These are phyloP conservation scores for Mucor indicus DNA, from an alignment of 371 early-diverging fungal species.

Conservation along the genomic window DNA sequence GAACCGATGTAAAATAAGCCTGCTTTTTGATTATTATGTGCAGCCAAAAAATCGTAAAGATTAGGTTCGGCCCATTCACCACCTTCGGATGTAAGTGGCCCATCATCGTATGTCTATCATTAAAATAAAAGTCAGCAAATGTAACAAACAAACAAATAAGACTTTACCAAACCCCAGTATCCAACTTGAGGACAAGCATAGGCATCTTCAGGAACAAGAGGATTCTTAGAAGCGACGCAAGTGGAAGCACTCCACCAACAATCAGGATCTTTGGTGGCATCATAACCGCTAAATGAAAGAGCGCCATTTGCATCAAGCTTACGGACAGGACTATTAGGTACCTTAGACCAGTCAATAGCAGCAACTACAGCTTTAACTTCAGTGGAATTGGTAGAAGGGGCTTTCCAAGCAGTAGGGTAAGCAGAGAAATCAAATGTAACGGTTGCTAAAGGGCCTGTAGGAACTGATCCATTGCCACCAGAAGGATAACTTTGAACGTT, in stretches of 20 bases:
- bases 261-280: conserved; percentile 17
- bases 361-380: conserved; percentile 37
- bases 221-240: conserved; percentile 38
- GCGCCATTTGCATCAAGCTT: conserved; percentile 16
- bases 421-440: conserved; percentile 13
- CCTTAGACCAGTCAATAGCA: conserved; percentile 42
- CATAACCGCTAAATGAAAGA: conserved; percentile 19
- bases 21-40: conserved; percentile 20
- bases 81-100: conserved; percentile 29
- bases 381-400: conserved; percentile 25
- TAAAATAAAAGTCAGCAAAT: not conserved
- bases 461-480: conserved; percentile 14
- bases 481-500: conserved; percentile 18
- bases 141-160: not conserved
- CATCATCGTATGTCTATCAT: conserved; percentile 30
- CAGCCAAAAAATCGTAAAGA: conserved; percentile 41
- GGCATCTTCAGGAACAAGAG: conserved; percentile 35
- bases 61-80: conserved; percentile 35
- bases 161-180: conserved; percentile 42
- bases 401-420: conserved; percentile 40
- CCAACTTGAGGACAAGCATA: conserved; percentile 35
- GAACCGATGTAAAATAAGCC: conserved; percentile 29
- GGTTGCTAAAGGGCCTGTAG: conserved; percentile 26
- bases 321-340: conserved; percentile 38
- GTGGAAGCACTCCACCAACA: conserved; percentile 39